Percentiles rank a stretch among this genome's conserved stretches.
Conservation (phyloP, 2,329 filamentous ascomycete species). For the Nectriaceae sp. region DNA sequence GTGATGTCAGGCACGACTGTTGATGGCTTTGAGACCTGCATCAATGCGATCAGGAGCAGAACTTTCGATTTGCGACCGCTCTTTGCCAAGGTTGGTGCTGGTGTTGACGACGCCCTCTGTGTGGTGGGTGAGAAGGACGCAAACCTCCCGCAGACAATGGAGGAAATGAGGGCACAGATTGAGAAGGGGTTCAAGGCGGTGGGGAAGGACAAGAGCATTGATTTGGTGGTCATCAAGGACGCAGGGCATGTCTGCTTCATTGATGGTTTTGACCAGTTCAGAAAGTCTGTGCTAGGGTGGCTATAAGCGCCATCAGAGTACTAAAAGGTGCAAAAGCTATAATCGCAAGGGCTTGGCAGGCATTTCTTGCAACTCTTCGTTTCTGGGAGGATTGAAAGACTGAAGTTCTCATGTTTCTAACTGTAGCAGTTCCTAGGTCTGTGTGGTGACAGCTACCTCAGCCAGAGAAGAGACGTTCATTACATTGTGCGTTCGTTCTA, state of each 20-base stretch:
- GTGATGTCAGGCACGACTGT: slow-evolving; percentile 40
- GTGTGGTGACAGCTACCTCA: too few relatives aligned
- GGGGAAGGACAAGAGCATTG: slow-evolving; percentile 28
- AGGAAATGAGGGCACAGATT: slow-evolving; percentile 37
- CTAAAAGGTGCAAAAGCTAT: background rate
- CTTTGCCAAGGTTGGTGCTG: slow-evolving; percentile 32
- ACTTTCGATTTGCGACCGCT: slow-evolving; percentile 43
- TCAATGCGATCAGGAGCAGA: slow-evolving; percentile 37
- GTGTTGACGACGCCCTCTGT: slow-evolving; percentile 38
- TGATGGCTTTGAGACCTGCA: slow-evolving; percentile 45
- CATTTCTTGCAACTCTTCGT: too few relatives aligned
- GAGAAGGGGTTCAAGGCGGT: slow-evolving; percentile 32
- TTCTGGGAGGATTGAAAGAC: too few relatives aligned
- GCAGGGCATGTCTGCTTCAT: slow-evolving; percentile 43
- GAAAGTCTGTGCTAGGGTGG: slow-evolving; percentile 8
- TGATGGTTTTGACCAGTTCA: slow-evolving; percentile 38
- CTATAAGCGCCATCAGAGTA: slow-evolving; percentile 8
- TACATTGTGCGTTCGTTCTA: too few relatives aligned
- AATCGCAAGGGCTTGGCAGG: too few relatives aligned
- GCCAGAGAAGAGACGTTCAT: too few relatives aligned
- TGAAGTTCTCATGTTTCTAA: too few relatives aligned
- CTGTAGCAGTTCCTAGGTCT: too few relatives aligned
- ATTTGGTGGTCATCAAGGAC: slow-evolving; percentile 36
- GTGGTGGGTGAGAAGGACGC: slow-evolving; percentile 45
- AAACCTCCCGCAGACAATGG: slow-evolving; percentile 42